Percentiles rank a stretch among this genome's conserved stretches.
Conservation (phyloP, 2,329 filamentous ascomycete species). For the Ramichloridium luteum region DNA sequence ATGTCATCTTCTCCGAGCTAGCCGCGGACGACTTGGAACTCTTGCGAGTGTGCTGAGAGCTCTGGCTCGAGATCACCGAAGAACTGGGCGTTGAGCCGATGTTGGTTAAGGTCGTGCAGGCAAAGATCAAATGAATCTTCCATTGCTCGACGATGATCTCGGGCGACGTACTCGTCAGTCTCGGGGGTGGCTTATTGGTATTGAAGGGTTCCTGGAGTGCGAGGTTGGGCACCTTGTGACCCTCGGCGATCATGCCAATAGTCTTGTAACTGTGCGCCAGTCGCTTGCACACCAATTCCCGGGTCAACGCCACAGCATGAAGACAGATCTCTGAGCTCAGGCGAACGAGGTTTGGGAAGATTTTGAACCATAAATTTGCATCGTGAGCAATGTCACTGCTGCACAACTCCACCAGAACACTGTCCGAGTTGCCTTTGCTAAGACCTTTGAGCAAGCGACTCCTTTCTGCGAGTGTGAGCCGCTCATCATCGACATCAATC, state of each 20-base stretch:
- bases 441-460: conserved; percentile 85
- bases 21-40: conserved; percentile 56
- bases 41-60: conserved; percentile 67
- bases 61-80: conserved; percentile 36
- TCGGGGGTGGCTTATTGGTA: conserved; percentile 23
- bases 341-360: conserved; percentile 88
- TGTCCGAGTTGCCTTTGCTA: conserved; percentile 69
- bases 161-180: conserved; percentile 54
- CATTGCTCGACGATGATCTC: conserved; percentile 91
- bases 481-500: conserved; percentile 84
- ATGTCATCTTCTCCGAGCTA: conserved; percentile 66
- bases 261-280: conserved; percentile 85
- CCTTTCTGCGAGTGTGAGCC: conserved; percentile 79
- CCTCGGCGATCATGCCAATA: conserved; percentile 68
- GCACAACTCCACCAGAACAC: conserved; percentile 83
- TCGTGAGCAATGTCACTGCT: conserved; percentile 93
- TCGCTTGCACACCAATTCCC: conserved; percentile 85
- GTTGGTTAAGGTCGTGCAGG: conserved; percentile 86
- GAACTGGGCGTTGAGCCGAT: conserved; percentile 48
- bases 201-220: conserved; percentile 48
- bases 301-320: conserved; percentile 77
- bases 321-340: conserved; percentile 85
- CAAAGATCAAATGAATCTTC: conserved; percentile 95
- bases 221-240: conserved; percentile 36
- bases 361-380: conserved; percentile 90